Evolutionary conservation across 2,329 filamentous ascomycete genomes (phyloP), one percentile per base, ranked within the genome.

Genomic region (Trichothecium sympodiale): DNA sequence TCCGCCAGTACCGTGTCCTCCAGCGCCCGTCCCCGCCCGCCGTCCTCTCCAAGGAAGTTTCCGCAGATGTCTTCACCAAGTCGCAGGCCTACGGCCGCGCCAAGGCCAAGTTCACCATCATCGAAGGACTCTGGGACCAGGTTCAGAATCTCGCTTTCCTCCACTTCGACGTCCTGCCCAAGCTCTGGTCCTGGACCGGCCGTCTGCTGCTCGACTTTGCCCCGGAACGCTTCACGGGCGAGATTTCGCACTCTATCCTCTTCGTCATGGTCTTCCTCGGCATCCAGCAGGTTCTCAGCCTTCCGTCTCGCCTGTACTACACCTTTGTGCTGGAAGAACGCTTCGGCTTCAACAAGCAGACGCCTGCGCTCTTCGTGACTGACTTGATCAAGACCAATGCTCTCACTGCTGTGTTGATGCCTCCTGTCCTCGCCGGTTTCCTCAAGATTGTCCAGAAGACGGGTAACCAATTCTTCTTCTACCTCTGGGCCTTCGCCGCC

Each of bases 271-370:
- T 76, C 38, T 94, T 94, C 60, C 81, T 86, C 49, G 59, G 94
- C 50, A 73, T 93, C 50, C 82, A 87, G 48, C 85, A 89, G 51
- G 46, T 83, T 37, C 63, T 94, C 43, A 82, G 80, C 38, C 65
- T 96, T 36, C 91, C 91, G 3, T 74, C 79, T 41, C 83, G 78
- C 37, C 78, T 95, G 59, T 98, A 96, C 68, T 80, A 88, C 63
- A 91, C 86, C 10, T 98, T 98, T 53, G 84, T 96, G 33, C 69
- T 98, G 38, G 91, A 98, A 61, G 88, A 95, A 63, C 83, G 86
- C 55, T 98, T 94, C 50, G 91, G 91, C 34, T 98, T 98, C 75
- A 98, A 98, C 64, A 98, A 98, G 67, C 87, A 94, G 69, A 96
- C 91, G 0, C 66, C 86, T 37, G 79, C 78, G 58, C 70, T 96